These are phyloP conservation scores for Yamadazyma mexicana DNA, from an alignment of 1,139 yeast genomes.

Conservation along the genomic window DNA sequence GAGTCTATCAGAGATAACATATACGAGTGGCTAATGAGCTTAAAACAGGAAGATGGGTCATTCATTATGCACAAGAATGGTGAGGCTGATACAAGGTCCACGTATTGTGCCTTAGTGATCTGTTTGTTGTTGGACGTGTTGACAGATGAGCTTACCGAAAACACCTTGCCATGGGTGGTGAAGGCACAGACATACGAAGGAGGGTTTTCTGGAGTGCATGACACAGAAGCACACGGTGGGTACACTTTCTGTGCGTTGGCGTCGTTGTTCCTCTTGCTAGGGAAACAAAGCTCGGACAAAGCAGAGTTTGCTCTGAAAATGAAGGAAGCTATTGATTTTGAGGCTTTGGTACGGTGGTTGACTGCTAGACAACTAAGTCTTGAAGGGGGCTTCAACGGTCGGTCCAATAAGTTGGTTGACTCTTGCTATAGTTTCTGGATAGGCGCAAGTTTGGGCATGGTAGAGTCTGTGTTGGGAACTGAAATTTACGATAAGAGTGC, in stretches of 20 bases:
- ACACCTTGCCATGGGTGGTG: constrained; percentile 60
- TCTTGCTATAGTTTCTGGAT: constrained; percentile 97
- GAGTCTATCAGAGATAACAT: constrained; percentile 32
- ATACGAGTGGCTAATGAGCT: constrained; percentile 61
- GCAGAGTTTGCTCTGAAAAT: constrained; percentile 17
- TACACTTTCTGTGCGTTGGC: constrained; percentile 91
- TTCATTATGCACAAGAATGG: constrained; percentile 76
- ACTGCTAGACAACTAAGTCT: constrained; percentile 62
- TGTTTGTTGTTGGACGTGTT: constrained; percentile 66
- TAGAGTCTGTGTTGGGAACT: constrained; percentile 49
- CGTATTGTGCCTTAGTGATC: constrained; percentile 80
- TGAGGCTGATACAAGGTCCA: constrained; percentile 84
- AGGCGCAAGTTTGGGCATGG: constrained; percentile 70
- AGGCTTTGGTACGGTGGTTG: constrained; percentile 60
- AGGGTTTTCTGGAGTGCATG: constrained; percentile 83
- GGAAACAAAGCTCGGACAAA: constrained; percentile 16
- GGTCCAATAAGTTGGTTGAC: constrained; percentile 91
- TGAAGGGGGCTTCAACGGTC: constrained; percentile 88
- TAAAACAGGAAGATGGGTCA: constrained; percentile 73
- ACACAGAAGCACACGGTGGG: constrained; percentile 96
- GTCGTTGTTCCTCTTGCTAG: constrained; percentile 51
- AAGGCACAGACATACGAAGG: constrained; percentile 92
- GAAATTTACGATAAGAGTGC: constrained; percentile 53
- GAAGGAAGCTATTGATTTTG: constrained; percentile 34
- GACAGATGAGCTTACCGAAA: constrained; percentile 59